Percentiles rank a stretch among this genome's conserved stretches.
These are phyloP conservation scores for Spiraea crenata DNA, from an alignment of 331 rosid genomes.

Conservation along the genomic window DNA sequence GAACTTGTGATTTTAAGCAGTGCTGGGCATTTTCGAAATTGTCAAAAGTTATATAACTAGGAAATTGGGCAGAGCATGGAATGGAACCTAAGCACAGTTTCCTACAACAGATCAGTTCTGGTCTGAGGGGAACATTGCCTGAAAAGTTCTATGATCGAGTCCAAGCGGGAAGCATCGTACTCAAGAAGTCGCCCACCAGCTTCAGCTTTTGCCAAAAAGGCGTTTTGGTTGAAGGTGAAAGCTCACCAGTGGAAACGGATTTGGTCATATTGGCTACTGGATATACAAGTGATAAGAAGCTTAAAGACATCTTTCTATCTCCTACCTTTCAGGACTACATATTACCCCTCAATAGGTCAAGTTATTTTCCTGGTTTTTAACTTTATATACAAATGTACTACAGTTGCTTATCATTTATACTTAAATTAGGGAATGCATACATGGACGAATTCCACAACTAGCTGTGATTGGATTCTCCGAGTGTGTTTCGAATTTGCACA, in stretches of 20 bases:
- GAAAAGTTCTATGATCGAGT: constrained; percentile 59
- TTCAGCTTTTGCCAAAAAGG: constrained; percentile 57
- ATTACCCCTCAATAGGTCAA: constrained; percentile 60
- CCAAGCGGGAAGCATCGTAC: constrained; percentile 54
- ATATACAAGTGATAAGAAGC: constrained; percentile 59
- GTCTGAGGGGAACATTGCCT: constrained; percentile 39
- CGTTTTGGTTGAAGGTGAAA: constrained; percentile 45
- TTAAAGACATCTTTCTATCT: constrained; percentile 48
- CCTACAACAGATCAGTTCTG: constrained; percentile 41
- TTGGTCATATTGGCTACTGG: constrained; percentile 69
- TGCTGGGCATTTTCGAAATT: constrained; percentile 61
- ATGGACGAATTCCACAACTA: constrained; percentile 36
- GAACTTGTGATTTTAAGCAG: constrained; percentile 26
- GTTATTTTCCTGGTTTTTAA: background rate
- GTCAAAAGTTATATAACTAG: constrained; percentile 49
- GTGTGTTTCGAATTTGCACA: constrained; percentile 35
- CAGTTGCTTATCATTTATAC: background rate
- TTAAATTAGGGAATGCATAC: constrained; percentile 34
- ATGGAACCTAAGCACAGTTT: constrained; percentile 68
- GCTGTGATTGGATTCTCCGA: constrained; percentile 45
- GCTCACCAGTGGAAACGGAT: constrained; percentile 32
- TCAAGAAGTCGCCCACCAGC: constrained; percentile 43
- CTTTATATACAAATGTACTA: too few species aligned
- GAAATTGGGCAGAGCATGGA: constrained; percentile 51
- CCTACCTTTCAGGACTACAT: constrained; percentile 45